Conservation (phyloP, 1,139 yeast species). For the Lodderomyces metapsilosis region DNA sequence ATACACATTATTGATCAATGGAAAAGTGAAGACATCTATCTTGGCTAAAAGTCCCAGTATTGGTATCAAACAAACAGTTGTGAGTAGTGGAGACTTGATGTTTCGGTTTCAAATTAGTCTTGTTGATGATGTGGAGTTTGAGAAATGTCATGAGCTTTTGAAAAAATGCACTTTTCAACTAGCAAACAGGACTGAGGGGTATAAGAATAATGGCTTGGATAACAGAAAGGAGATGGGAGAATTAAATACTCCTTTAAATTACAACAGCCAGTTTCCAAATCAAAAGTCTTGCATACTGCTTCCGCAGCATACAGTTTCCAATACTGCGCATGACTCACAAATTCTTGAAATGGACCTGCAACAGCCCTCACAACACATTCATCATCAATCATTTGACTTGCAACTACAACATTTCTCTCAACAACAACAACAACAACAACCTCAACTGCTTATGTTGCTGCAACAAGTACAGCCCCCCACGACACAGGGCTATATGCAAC, state of each 20-base stretch:
- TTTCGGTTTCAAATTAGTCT: conserved; percentile 23
- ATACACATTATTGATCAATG: background rate
- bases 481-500: no score
- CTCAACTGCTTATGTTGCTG: no score
- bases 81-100: conserved; percentile 18
- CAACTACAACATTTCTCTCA: background rate
- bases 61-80: conserved; percentile 23
- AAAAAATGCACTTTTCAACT: background rate
- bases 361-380: no score
- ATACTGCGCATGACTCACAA: no score
- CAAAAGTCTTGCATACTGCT: no score
- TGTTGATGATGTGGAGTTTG: conserved; percentile 12
- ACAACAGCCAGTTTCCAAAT: no score
- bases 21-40: conserved; percentile 16
- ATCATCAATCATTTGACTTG: background rate
- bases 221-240: background rate
- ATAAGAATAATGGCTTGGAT: background rate
- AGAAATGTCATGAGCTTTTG: conserved; percentile 13
- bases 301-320: background rate
- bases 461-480: no score
- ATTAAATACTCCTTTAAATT: background rate
- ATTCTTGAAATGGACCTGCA: no score
- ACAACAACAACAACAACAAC: no score
- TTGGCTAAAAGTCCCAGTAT: conserved; percentile 24
- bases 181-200: background rate